Evolutionary conservation across 257 asterid genomes (phyloP), one percentile per base, ranked within the genome.

Genomic region (Ilex aquifolium): DNA sequence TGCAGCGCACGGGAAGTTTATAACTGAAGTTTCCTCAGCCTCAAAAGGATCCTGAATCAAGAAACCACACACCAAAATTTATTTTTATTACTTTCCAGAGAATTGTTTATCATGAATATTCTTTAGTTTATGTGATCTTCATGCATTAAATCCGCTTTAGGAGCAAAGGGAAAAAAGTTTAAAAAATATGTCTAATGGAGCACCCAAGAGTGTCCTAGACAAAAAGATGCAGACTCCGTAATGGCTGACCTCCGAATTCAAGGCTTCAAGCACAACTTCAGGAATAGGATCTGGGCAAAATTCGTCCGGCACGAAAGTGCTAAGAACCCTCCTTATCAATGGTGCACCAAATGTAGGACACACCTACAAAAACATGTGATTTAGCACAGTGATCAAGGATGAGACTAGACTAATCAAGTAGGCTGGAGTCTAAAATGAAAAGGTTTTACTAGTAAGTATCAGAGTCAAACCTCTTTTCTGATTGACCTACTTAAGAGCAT

Each of bases 261-360:
- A 81, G 62, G 93, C 88, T 64, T 79, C 85, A 48, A 88, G 82
- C 36, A 83, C 90, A 57, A 73, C 84, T 66, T 73, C 80, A 54
- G 91, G 95, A 61, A 85, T 73, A 32, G 82, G 79, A 31, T 88
- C 96, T 17, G 89, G 86, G 80, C 95, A 88, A 65, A 88, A 88
- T 77, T 85, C 96, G 59, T 88, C 96, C 0, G 96, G 91, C 70
- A 72, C 64, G 71, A 85, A 88, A 40, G 74, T 68, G 73, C 75
- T 69, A 32, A 88, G 90, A 75, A 88, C 83, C 75, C 85, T 83
- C 80, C 81, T 73, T 65, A 85, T 83, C 71, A 88, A 62, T 1
- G 75, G 73, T 17, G 86, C 80, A 60, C 88, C 85, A 62, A 88
- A 80, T n/a, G 79, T 72, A 30, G 95, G 96, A 59, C 96, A 88